phyloP scores from a whole-genome alignment of 2,329 filamentous ascomycete species.

The Fusarium sp. region DNA sequence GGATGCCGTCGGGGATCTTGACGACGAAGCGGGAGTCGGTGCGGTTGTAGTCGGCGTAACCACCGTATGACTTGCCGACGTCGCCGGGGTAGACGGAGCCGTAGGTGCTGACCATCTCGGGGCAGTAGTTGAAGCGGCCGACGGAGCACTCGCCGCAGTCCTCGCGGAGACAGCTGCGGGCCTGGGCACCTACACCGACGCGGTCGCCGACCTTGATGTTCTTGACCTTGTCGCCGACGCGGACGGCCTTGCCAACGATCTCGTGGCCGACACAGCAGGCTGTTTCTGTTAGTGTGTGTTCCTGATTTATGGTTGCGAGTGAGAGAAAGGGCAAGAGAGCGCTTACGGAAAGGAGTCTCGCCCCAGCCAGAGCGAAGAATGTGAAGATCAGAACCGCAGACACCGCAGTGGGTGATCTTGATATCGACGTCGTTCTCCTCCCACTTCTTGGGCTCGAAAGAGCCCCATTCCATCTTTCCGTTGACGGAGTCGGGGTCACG shows the following conservation, averaged over 20 bases:
- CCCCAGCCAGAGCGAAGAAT: slow-evolving; percentile 66
- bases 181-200: slow-evolving; percentile 73
- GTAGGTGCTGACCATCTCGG: slow-evolving; percentile 63
- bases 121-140: slow-evolving; percentile 60
- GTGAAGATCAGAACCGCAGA: slow-evolving; percentile 73
- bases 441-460: slow-evolving; percentile 73
- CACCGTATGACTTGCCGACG: slow-evolving; percentile 59
- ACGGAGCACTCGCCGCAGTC: slow-evolving; percentile 58
- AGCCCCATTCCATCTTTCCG: slow-evolving; percentile 65
- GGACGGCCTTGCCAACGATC: slow-evolving; percentile 70
- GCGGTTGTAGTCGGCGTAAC: slow-evolving; percentile 54
- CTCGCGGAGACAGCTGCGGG: slow-evolving; percentile 63
- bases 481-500: slow-evolving; percentile 55
- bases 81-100: slow-evolving; percentile 64
- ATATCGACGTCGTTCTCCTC: slow-evolving; percentile 75
- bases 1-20: slow-evolving; percentile 59
- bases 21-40: slow-evolving; percentile 60
- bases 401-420: slow-evolving; percentile 72
- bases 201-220: slow-evolving; percentile 71
- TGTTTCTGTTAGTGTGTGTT: slow-evolving; percentile 37
- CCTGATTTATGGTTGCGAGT: too few species aligned
- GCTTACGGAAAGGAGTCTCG: slow-evolving; percentile 57
- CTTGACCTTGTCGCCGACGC: slow-evolving; percentile 63
- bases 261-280: slow-evolving; percentile 73
- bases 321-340: too few species aligned